Base-by-base conservation (phyloP, 2,329 filamentous ascomycete genomes). In the Gremmenia infestans region DNA sequence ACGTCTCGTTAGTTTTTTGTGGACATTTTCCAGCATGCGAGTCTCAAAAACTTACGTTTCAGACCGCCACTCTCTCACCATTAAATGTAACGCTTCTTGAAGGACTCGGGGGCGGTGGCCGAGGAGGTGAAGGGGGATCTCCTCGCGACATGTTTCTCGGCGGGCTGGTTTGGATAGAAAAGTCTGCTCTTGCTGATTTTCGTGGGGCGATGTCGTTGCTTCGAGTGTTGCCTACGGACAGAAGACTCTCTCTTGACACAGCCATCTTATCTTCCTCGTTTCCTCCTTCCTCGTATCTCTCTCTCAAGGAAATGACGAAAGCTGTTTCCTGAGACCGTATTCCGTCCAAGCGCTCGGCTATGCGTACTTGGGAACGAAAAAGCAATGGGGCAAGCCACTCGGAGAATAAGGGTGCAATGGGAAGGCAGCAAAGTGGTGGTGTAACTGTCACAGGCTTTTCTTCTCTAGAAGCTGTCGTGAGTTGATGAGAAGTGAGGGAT, bases 91-190 rank as follows among this genome's bases (percentile, higher is more conserved):
- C n/a, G 5, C 45, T 55, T 53, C 52, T 55, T 2, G 71, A 63
- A 37, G 72, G 63, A 54, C 70, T 73, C 8, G 72, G 72, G 19
- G 72, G 72, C 8, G 72, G 72, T 43, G 70, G 71, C 15, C 72
- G 72, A 17, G 72, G 70, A 55, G 72, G 72, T 17, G 70, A 71
- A 22, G 72, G 72, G 17, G 73, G 71, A 52, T 72, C 70, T 49
- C 66, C 70, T 63, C 70, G 68, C 19, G 71, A 72, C 62, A 66
- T 70, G 36, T 66, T 57, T 19, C 52, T 58, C 6, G 50, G 46
- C 28, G 47, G 39, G 17, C 47, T 52, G 28, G 23, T 32, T 5
- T 42, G 51, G 45, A 53, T 19, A 35, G 7, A 43, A 28, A 17
- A 9, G 5, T 46, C 37, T 48, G 46, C 19, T 48, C 19, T n/a